Conservation (phyloP, 495 filamentous ascomycete genomes). For the Trypethelium eluteriae region DNA sequence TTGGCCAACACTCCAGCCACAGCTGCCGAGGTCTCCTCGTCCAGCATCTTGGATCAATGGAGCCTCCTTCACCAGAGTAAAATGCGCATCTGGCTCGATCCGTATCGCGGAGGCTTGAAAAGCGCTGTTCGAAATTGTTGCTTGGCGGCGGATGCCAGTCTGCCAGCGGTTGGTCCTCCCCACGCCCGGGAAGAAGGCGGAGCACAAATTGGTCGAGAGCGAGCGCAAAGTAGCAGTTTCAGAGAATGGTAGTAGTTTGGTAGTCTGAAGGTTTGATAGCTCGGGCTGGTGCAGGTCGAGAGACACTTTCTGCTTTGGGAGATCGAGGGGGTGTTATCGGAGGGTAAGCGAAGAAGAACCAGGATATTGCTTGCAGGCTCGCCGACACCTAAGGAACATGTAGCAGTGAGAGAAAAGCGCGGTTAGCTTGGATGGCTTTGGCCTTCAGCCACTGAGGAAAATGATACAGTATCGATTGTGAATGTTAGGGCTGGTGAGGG, state of each 20-base stretch:
- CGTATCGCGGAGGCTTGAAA: neutral
- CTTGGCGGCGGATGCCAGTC: neutral
- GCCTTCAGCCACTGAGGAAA: neutral
- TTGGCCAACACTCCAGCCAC: constrained; percentile 33
- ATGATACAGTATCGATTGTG: neutral
- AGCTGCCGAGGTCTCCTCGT: constrained; percentile 31
- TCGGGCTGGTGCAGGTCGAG: neutral
- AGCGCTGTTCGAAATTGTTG: neutral
- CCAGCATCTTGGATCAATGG: constrained; percentile 25
- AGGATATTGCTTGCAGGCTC: neutral
- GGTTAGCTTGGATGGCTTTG: neutral
- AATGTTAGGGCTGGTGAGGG: neutral
- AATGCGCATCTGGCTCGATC: neutral
- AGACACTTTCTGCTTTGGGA: neutral
- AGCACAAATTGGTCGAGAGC: neutral
- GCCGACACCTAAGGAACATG: neutral
- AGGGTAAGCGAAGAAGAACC: neutral
- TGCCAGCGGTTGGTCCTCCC: neutral
- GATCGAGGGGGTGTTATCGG: neutral
- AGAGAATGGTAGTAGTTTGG: neutral
- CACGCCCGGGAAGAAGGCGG: neutral
- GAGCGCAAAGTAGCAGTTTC: neutral
- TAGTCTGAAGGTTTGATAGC: neutral
- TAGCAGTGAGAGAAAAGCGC: neutral
- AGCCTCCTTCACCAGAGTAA: neutral